Conservation (phyloP, 1,139 yeast genomes). For the Blastobotrys apis region DNA sequence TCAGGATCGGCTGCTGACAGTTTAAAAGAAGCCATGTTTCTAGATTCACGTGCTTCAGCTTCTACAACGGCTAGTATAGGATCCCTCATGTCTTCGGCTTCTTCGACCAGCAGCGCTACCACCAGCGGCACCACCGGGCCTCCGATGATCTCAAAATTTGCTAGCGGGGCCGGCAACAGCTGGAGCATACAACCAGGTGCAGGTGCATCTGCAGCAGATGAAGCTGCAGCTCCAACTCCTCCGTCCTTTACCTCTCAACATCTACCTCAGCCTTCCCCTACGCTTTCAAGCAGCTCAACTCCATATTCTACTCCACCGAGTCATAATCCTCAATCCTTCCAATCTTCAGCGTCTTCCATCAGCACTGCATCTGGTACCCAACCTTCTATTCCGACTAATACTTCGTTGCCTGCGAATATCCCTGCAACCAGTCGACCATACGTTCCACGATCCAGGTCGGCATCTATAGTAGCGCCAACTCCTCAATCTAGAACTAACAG, state of each 20-base stretch:
- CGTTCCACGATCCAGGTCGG: slow-evolving; percentile 1
- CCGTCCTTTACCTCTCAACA: background rate
- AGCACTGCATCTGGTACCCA: background rate
- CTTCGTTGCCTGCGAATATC: background rate
- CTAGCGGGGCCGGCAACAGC: no score
- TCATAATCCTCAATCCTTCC: slow-evolving; percentile 2
- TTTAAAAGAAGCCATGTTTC: no score
- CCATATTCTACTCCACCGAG: slow-evolving; percentile 10
- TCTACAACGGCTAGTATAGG: slow-evolving; percentile 1
- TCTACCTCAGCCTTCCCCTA: background rate
- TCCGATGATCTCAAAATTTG: no score
- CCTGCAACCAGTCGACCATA: background rate
- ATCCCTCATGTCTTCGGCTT: background rate
- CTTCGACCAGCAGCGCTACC: background rate
- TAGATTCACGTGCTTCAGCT: slow-evolving; percentile 1
- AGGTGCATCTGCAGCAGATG: background rate
- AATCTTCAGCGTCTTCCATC: background rate
- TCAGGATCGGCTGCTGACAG: no score
- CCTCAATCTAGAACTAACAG: slow-evolving; percentile 1
- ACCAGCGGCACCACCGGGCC: background rate
- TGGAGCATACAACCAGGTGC: background rate
- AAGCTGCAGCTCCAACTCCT: slow-evolving; percentile 1
- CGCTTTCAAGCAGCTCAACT: background rate
- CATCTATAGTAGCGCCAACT: background rate
- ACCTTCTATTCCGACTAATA: background rate